Evolutionary conservation across 2,329 filamentous ascomycete species (phyloP).

Genomic region (Lachnellula cervina): DNA sequence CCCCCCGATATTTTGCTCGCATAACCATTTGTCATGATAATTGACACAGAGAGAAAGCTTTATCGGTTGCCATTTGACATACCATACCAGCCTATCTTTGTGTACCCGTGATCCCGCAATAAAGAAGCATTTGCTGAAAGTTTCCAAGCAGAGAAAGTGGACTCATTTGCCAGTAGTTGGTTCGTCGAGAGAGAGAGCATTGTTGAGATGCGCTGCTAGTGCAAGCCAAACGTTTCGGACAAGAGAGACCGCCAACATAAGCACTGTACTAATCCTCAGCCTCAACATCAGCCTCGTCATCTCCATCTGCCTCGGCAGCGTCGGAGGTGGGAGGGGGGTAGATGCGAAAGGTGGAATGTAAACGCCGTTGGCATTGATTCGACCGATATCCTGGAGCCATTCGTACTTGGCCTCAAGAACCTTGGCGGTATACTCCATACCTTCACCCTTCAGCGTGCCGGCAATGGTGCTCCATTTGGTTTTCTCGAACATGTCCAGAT

Average conservation of each 20-base stretch:
- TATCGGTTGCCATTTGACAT: no score
- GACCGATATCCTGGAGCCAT: conserved; percentile 5
- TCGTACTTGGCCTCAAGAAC: conserved; percentile 10
- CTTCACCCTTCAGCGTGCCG: conserved; percentile 1
- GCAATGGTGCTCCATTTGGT: conserved; percentile 8
- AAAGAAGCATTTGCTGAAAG: background rate
- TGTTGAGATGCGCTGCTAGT: background rate
- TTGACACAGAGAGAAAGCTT: no score
- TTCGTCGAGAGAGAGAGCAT: background rate
- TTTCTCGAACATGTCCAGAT: conserved; percentile 2
- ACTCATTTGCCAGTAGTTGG: background rate
- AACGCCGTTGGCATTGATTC: conserved; percentile 2
- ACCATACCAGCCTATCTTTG: background rate
- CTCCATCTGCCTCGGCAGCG: background rate
- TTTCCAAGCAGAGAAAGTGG: background rate
- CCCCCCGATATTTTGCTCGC: no score
- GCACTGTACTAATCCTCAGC: background rate
- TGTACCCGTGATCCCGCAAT: background rate
- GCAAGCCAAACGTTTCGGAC: background rate
- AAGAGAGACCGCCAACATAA: background rate
- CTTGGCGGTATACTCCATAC: conserved; percentile 2
- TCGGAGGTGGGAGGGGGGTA: background rate
- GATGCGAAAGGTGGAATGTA: conserved; percentile 1
- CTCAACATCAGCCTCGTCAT: conserved; percentile 1
- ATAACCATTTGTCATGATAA: no score